Evolutionary conservation across 106 monocot genomes (phyloP).

Genomic region (Apostasia shenzhenica): DNA sequence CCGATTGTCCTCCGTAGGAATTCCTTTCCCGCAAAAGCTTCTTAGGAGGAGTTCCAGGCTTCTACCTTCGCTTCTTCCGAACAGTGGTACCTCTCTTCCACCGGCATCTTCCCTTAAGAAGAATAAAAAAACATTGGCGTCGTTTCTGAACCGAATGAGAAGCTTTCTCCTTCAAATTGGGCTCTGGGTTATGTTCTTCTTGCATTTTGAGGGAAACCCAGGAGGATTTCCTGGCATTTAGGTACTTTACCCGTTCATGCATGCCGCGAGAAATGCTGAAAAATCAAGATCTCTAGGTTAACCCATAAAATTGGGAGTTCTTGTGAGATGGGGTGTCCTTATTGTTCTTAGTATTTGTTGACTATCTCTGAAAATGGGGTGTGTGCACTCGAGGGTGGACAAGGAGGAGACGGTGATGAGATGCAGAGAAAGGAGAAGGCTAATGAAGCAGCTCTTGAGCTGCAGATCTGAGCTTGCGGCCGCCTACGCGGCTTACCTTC

Average conservation of each 20-base stretch:
- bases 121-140: too few species aligned
- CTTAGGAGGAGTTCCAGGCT: not conserved
- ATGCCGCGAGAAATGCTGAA: too few species aligned
- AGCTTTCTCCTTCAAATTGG: not conserved
- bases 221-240: too few species aligned
- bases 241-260: too few species aligned
- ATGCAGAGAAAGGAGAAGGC: conserved; percentile 48
- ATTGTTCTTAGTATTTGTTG: too few species aligned
- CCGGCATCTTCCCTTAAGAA: not conserved
- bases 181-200: too few species aligned
- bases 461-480: conserved; percentile 37
- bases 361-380: conserved; percentile 44
- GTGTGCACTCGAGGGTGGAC: conserved; percentile 52
- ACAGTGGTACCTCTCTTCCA: not conserved
- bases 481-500: conserved; percentile 55
- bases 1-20: not conserved
- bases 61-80: not conserved
- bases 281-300: too few species aligned
- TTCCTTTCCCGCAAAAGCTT: not conserved
- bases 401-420: conserved; percentile 68
- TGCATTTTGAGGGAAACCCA: too few species aligned
- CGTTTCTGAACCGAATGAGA: not conserved
- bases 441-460: conserved; percentile 69
- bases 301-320: too few species aligned
- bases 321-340: too few species aligned